Percentiles rank a stretch among this genome's conserved stretches.
Evolutionary conservation across 2,329 filamentous ascomycete species (phyloP).

Genomic region (Magnaporthales sp.): DNA sequence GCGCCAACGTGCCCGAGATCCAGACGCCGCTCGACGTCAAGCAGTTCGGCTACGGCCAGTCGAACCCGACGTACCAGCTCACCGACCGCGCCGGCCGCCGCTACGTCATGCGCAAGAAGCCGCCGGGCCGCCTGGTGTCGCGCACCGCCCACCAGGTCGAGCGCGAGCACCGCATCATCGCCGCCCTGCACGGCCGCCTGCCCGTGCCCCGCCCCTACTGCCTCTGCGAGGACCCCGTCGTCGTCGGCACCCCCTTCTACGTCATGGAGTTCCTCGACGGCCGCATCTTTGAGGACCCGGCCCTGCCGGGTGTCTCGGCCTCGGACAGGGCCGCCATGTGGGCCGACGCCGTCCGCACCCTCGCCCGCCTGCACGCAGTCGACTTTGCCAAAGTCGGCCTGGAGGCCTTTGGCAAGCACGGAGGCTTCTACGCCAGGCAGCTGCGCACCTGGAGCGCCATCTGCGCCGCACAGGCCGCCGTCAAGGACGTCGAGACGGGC

Average conservation of each 20-base stretch:
- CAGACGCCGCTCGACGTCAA: constrained; percentile 77
- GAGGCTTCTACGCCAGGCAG: constrained; percentile 80
- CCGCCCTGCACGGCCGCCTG: constrained; percentile 68
- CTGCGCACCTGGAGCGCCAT: constrained; percentile 75
- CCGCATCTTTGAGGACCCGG: constrained; percentile 83
- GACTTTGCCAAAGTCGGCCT: constrained; percentile 59
- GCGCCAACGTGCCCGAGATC: constrained; percentile 71
- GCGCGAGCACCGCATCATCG: constrained; percentile 85
- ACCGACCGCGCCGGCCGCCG: constrained; percentile 58
- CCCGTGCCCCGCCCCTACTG: constrained; percentile 77
- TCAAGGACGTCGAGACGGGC: constrained; percentile 68
- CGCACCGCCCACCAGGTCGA: constrained; percentile 95
- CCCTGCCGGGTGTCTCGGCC: constrained; percentile 62
- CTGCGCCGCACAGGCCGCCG: constrained; percentile 65
- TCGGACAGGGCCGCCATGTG: constrained; percentile 72
- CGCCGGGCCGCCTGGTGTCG: constrained; percentile 85
- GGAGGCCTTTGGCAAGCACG: constrained; percentile 60
- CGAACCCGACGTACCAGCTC: constrained; percentile 92
- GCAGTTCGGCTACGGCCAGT: constrained; percentile 97
- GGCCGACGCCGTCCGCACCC: constrained; percentile 72
- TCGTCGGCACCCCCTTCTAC: constrained; percentile 91
- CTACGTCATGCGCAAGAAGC: constrained; percentile 95
- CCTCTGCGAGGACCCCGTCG: constrained; percentile 71
- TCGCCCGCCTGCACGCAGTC: constrained; percentile 79
- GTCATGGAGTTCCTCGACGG: constrained; percentile 95